Base-by-base conservation (phyloP, 2,329 filamentous ascomycete genomes). In the Exophiala aquamarina region DNA sequence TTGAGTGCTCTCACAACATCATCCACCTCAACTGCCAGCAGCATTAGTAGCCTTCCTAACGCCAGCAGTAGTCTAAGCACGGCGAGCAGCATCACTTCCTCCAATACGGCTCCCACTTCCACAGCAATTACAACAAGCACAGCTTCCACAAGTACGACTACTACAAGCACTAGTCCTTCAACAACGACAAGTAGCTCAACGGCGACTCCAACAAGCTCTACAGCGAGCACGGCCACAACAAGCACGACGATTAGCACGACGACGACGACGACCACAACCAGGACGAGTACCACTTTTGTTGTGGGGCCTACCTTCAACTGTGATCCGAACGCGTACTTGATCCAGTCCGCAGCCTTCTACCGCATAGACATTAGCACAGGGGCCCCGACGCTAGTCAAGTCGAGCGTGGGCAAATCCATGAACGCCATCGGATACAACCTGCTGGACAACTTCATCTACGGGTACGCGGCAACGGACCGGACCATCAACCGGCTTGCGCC, bases 141-240 rank as follows among this genome's bases (percentile, higher is more conserved):
- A 26, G 6, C 13, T 15, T 6, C 6, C 6, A 35, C 32, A n/a
- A 35, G 6, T n/a, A 6, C 32, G 6, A 35, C 32, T n/a, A 35
- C 32, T 6, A 15, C 32, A 35, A 15, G 14, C 13, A 35, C 8
- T 35, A 6, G 6, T 6, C n/a, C 14, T 15, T 6, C 14, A 15
- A 35, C 32, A 15, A 35, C 32, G 17, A 15, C 32, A 35, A 15
- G 6, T 6, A 35, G 6, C 32, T n/a, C n/a, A n/a, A 35, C 32
- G 32, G n/a, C 32, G 8, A 35, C 32, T 6, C 65, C 47, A 67
- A 68, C n/a, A 6, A 6, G 5, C 32, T 5, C 32, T 15, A 35
- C 32, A 6, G 11, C 23, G 11, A 26, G 6, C 23, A 26, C 23
- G 6, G 23, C 11, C 23, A 6, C 6, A 11, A 35, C 32, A 35